Evolutionary conservation across 768 basidiomycete genomes (phyloP), one percentile per base, ranked within the genome.

Genomic region (Panaeolus cyanescens): DNA sequence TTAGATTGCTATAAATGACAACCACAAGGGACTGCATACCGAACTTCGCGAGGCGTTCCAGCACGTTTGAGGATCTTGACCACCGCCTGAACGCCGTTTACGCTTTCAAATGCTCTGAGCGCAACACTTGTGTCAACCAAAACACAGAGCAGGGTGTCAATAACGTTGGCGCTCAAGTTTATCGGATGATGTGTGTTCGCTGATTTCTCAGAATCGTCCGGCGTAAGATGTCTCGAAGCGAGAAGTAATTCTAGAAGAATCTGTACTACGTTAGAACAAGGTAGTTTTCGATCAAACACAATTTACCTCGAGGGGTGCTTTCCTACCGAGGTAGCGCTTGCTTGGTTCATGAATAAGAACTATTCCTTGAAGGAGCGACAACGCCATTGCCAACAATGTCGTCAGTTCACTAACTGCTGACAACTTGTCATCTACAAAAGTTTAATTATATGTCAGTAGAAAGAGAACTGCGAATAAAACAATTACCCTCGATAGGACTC

Each of bases 41-140:
- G 79, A 60, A 96, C 91, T 77, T 93, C 92, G 54, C 93, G 85
- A n/a, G 91, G 89, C 7, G 93, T 93, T 7, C 86, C 88, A 1
- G 90, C 88, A 50, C 93, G 82, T 70, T 98, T 98, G 34, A 97
- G 80, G 31, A 94, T 86, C 69, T 88, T 91, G n/a, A 95, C 93
- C 6, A 96, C 83, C 0, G 85, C 83, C 63, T 93, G 92, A 1
- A 95, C 83, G 1, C 96, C 96, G 58, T 81, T 84, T 30, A 81
- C 80, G 17, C 84, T 82, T 73, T 98, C 96, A 64, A 97, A 96
- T 0, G 77, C 79, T 22, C 96, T 86, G 13, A 95, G 74, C 5
- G 93, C 88, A 6, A 73, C 66, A 0, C 92, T 83, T 1, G 91
- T 87, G 71, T 98, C 96, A 13, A 96, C 96, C n/a, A 98, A 80